Evolutionary conservation across 306 rosid species (phyloP).

Genomic region (Erythrophleum fordii): DNA sequence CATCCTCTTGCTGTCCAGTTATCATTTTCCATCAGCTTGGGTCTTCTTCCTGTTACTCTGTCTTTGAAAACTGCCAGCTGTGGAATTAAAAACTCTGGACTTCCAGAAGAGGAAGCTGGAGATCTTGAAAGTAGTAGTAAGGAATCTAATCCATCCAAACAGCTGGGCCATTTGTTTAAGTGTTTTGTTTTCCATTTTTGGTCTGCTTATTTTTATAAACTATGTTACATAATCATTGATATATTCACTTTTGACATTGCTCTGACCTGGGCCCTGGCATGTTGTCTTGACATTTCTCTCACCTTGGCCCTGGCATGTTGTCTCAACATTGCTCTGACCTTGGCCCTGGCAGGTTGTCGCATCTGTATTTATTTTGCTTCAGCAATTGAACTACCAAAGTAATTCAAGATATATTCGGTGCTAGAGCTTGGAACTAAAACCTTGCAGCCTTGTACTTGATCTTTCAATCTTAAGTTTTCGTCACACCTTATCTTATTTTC

Average conservation of each 20-base stretch:
- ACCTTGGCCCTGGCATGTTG: background rate
- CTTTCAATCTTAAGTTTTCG: background rate
- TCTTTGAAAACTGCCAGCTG: slow-evolving; percentile 82
- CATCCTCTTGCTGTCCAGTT: slow-evolving; percentile 87
- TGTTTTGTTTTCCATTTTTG: slow-evolving; percentile 28
- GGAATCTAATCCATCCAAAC: slow-evolving; percentile 43
- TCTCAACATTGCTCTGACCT: background rate
- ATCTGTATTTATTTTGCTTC: background rate
- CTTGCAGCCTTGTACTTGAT: background rate
- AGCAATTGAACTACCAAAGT: background rate
- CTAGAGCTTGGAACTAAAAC: background rate
- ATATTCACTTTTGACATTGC: slow-evolving; percentile 17
- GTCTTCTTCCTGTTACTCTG: slow-evolving; percentile 88
- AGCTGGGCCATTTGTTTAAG: slow-evolving; percentile 20
- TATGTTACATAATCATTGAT: slow-evolving; percentile 6
- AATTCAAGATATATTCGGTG: no score
- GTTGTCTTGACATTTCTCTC: background rate
- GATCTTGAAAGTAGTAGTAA: slow-evolving; percentile 77
- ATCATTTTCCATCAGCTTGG: slow-evolving; percentile 82
- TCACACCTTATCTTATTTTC: background rate
- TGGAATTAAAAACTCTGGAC: slow-evolving; percentile 81
- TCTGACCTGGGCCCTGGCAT: slow-evolving; percentile 2
- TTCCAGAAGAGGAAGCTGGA: slow-evolving; percentile 80
- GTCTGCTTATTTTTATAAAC: slow-evolving; percentile 29
- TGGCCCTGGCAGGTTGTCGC: background rate